Evolutionary conservation across 495 filamentous ascomycete species (phyloP), one percentile per base, ranked within the genome.

Genomic region (Penicillium waksmanii): DNA sequence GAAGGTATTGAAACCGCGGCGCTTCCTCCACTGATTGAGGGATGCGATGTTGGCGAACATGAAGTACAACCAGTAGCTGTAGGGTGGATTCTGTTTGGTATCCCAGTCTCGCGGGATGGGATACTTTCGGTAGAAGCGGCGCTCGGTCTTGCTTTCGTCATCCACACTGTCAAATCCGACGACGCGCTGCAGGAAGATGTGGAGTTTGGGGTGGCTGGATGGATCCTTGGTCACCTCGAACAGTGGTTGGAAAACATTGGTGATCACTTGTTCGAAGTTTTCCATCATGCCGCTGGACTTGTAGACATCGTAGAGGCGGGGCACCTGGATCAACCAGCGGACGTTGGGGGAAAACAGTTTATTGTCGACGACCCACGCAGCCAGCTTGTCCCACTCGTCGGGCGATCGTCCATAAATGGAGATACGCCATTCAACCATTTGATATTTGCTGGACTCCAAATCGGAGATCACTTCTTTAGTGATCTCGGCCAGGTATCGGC

Each of bases 391-490:
- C 95, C 95, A 98, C 73, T 98, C 95, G 60, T 96, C 89, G 27
- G 95, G 76, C 6, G 89, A 87, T 70, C 91, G 88, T 53, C 95
- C 95, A 69, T 98, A 98, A 58, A 98, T 93, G 12, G 92, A 96
- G 55, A 98, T 95, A 17, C 95, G 91, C 91, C 96, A 98, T 78
- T 98, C 95, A 6, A 93, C 96, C 90, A 98, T 96, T 73, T 98
- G 95, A 68, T 98, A 98, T 70, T 98, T 98, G 83, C 94, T 97
- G 34, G 94, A 94, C 73, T 98, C 95, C 18, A 98, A 78, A 76
- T 98, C 95, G n/a, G 91, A 86, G 27, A 98, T 97, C 40, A 98
- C 95, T 71, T 98, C 95, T 67, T 95, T 95, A 8, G 96, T 98
- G 44, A 98, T 96, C 67, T 98, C 95, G 0, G 95, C 95, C 19